phyloP scores from a whole-genome alignment of 345 rosid genomes.

The Salix caprea region DNA sequence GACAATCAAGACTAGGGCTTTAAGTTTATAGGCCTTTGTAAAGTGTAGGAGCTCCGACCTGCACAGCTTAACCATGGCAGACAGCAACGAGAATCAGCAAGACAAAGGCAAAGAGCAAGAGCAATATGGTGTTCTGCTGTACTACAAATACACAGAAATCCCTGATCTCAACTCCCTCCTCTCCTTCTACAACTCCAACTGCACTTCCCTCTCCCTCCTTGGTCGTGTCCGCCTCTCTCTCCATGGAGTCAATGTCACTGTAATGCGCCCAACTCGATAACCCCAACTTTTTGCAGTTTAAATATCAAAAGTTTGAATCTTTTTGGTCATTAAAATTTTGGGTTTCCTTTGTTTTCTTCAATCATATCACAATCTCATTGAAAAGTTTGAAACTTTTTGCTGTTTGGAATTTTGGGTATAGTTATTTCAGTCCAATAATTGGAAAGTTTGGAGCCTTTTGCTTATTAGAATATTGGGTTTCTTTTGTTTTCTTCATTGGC shows the following conservation, averaged over 20 bases:
- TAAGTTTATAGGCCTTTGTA: not conserved
- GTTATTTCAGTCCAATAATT: not conserved
- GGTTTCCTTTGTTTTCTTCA: not conserved
- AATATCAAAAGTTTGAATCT: not conserved
- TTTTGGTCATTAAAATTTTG: not conserved
- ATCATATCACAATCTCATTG: not conserved
- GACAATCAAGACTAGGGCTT: not conserved
- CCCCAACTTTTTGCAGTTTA: not conserved
- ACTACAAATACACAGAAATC: slow-evolving; percentile 65
- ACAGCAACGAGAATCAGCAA: not conserved
- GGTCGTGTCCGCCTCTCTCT: slow-evolving; percentile 85
- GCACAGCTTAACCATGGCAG: slow-evolving; percentile 1
- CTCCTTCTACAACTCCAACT: slow-evolving; percentile 71
- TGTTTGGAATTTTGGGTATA: not conserved
- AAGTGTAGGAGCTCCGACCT: not conserved
- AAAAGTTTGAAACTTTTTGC: not conserved
- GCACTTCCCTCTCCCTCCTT: slow-evolving; percentile 63
- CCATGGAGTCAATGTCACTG: slow-evolving; percentile 88
- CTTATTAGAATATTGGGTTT: not conserved
- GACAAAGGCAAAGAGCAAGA: slow-evolving; percentile 20
- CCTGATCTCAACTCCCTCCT: slow-evolving; percentile 56
- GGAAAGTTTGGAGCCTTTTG: not conserved
- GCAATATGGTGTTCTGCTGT: slow-evolving; percentile 66
- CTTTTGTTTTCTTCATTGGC: slow-evolving; percentile 3
- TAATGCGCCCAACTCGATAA: slow-evolving; percentile 9